Conservation (phyloP, 2,329 filamentous ascomycete genomes). For the Nemania bipapillata region DNA sequence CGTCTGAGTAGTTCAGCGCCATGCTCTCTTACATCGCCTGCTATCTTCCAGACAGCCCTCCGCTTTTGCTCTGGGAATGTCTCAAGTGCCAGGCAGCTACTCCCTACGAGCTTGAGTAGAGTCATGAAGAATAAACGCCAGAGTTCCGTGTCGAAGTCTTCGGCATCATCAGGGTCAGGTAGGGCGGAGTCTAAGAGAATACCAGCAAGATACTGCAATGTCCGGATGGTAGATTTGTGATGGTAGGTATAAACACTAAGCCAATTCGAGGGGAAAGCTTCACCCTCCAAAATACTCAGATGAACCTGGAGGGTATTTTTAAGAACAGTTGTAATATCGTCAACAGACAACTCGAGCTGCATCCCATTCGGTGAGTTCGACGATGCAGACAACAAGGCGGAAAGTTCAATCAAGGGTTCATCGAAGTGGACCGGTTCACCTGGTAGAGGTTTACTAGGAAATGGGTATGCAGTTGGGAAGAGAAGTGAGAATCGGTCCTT, state of each 20-base stretch:
- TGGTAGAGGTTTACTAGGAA: slow-evolving; percentile 76
- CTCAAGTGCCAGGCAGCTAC: slow-evolving; percentile 87
- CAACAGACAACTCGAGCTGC: slow-evolving; percentile 77
- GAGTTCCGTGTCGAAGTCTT: slow-evolving; percentile 89
- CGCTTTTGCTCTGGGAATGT: slow-evolving; percentile 97
- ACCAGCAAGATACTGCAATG: slow-evolving; percentile 81
- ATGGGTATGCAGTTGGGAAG: slow-evolving; percentile 90
- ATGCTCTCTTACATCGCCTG: slow-evolving; percentile 91
- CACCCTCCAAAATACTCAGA: slow-evolving; percentile 86
- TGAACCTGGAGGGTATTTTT: slow-evolving; percentile 84
- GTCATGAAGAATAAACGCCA: slow-evolving; percentile 96
- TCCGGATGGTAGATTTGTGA: slow-evolving; percentile 87
- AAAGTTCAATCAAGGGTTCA: slow-evolving; percentile 87
- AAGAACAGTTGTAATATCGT: slow-evolving; percentile 78
- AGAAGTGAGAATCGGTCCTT: slow-evolving; percentile 82
- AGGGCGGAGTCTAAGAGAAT: slow-evolving; percentile 86
- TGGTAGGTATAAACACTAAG: slow-evolving; percentile 93
- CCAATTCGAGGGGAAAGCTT: slow-evolving; percentile 90
- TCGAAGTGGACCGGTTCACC: slow-evolving; percentile 73
- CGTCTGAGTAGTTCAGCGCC: slow-evolving; percentile 85
- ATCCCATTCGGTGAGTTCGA: slow-evolving; percentile 79
- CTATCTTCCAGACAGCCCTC: slow-evolving; percentile 97
- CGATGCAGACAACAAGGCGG: slow-evolving; percentile 84
- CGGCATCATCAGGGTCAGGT: slow-evolving; percentile 89
- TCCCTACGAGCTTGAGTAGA: slow-evolving; percentile 87